A percentile compares a stretch with the other conserved stretches of the same genome.
phyloP scores from a whole-genome alignment of 768 basidiomycete genomes.

The Boletus huronensis region DNA sequence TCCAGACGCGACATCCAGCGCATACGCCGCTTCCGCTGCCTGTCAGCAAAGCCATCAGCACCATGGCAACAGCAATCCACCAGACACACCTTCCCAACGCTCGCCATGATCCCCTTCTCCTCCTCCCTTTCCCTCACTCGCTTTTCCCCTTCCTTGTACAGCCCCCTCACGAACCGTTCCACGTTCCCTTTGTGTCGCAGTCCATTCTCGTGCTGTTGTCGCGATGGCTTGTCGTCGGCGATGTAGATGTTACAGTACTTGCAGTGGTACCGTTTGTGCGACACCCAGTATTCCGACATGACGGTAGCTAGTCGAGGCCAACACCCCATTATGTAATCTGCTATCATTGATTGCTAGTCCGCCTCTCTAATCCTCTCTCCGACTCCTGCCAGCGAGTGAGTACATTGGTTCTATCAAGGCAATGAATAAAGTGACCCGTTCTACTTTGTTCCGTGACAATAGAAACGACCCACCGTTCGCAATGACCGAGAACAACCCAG shows the following conservation, averaged over 20 bases:
- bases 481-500: constrained; percentile 15
- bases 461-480: neutral
- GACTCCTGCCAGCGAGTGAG: constrained; percentile 2
- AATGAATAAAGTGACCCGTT: neutral
- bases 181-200: constrained; percentile 91
- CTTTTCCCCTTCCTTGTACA: constrained; percentile 93
- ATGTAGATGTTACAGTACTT: constrained; percentile 98
- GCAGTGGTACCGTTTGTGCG: constrained; percentile 90
- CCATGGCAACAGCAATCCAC: neutral
- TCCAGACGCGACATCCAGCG: constrained; percentile 72
- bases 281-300: constrained; percentile 94
- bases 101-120: constrained; percentile 81
- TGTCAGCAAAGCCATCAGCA: constrained; percentile 28
- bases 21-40: constrained; percentile 80
- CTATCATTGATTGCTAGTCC: neutral
- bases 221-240: constrained; percentile 91
- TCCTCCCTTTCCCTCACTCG: constrained; percentile 81
- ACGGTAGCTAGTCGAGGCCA: constrained; percentile 6
- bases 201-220: constrained; percentile 89
- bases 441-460: neutral
- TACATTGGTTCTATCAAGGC: neutral
- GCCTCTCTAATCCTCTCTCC: neutral
- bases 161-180: constrained; percentile 85
- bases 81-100: constrained; percentile 68
- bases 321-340: constrained; percentile 16